These are phyloP conservation scores for Magnolia kwangsiensis DNA, from an alignment of 164 flowering plant species.

Conservation along the genomic window DNA sequence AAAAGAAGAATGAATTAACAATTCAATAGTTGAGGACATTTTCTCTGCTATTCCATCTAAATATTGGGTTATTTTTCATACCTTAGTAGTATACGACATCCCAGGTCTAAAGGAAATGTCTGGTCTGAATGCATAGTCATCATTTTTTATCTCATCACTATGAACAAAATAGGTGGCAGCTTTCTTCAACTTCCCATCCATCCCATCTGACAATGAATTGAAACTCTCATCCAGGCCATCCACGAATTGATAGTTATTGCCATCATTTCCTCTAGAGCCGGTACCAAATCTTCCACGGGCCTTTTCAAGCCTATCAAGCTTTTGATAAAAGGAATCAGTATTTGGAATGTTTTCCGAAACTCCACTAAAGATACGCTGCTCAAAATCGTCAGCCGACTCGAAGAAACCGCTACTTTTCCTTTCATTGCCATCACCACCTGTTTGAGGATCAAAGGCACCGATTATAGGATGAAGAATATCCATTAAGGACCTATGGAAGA, in stretches of 20 bases:
- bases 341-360: constrained; percentile 23
- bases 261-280: constrained; percentile 18
- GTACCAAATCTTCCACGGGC: constrained; percentile 23
- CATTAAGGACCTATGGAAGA: background rate
- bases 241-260: constrained; percentile 9
- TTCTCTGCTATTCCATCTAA: background rate
- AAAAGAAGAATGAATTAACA: background rate
- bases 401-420: constrained; percentile 19
- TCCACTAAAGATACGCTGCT: constrained; percentile 53
- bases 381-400: constrained; percentile 64
- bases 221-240: constrained; percentile 49
- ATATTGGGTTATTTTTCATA: constrained; percentile 13
- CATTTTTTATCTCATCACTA: constrained; percentile 40
- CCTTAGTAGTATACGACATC: constrained; percentile 45
- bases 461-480: background rate
- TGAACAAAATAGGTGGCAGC: constrained; percentile 62
- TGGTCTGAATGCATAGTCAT: constrained; percentile 59
- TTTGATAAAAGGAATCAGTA: constrained; percentile 38
- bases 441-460: constrained; percentile 9
- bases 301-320: constrained; percentile 46
- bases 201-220: constrained; percentile 55
- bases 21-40: background rate
- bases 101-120: constrained; percentile 40
- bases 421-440: constrained; percentile 28
- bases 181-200: constrained; percentile 63